Base-by-base conservation (phyloP, 2,329 filamentous ascomycete species). In the Botryotinia globosa region DNA sequence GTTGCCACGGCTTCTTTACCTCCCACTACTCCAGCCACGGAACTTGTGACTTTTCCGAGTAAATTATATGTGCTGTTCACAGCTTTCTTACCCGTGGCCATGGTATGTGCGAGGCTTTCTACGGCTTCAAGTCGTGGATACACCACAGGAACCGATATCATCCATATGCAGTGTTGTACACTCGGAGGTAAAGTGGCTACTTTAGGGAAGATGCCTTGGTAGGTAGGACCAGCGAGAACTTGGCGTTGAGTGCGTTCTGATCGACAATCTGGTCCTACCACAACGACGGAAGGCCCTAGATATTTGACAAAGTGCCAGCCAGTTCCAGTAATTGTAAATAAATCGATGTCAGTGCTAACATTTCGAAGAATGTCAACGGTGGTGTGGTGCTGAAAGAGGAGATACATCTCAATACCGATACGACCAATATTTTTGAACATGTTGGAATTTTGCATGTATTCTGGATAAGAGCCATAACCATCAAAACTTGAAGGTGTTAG, bases 251-350 rank as follows among this genome's bases (percentile, higher is more conserved):
- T 97, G 69, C 96, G 87, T 83, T 99, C 96, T 8, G 94, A 97
- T 69, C 96, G 90, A 77, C 94, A 95, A 81, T 99, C 96, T 3
- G 93, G 91, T 0, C 95, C 96, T 68, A 97, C 91, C 0, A 97
- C 91, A 0, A 94, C 94, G 20, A 99, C 91, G 7, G 93, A 93
- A 0, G 96, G 96, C 0, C 96, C 96, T 9, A 99, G 88, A 78
- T 92, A 98, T 83, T 99, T 99, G 83, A 99, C 89, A 82, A 98
- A 99, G 82, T 99, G 96, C 96, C 96, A 99, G 12, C 96, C 96
- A 32, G 92, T 92, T n/a, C 96, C 95, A 0, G 96, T 98, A 72
- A 99, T 91, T 1, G 95, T 98, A 83, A 99, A 99, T 9, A 99
- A 88, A 78, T 99, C 96, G 65, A 90, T 87, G 79, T 99, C 96